phyloP scores from a whole-genome alignment of 2,329 filamentous ascomycete species.

The Arachnopeziza araneosa region DNA sequence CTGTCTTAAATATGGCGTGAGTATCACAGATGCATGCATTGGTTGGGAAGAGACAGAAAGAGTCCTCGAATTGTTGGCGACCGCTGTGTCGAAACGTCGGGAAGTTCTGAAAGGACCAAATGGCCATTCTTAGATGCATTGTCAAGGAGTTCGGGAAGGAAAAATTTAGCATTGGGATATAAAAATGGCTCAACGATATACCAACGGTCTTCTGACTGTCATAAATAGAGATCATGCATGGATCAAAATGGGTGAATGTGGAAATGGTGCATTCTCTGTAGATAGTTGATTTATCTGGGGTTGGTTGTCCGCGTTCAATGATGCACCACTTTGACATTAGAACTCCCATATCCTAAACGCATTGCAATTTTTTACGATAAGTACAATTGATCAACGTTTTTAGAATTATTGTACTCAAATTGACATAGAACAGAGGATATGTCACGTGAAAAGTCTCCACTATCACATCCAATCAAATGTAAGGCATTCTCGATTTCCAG shows the following conservation, averaged over 20 bases:
- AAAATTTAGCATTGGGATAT: neutral
- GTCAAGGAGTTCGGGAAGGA: neutral
- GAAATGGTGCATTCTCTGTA: neutral
- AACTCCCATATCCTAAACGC: too few species aligned
- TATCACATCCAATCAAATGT: constrained; percentile 9
- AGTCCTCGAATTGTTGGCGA: constrained; percentile 71
- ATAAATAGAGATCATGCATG: neutral
- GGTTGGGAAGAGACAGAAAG: constrained; percentile 83
- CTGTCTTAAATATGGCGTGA: constrained; percentile 87
- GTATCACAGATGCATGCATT: constrained; percentile 97
- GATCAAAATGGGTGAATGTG: too few species aligned
- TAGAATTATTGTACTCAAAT: neutral
- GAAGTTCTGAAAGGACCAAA: neutral
- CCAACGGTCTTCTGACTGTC: neutral
- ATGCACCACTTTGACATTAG: neutral
- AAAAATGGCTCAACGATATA: neutral
- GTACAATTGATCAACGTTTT: too few species aligned
- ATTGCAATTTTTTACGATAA: too few species aligned
- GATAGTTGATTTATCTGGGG: neutral
- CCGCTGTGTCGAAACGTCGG: constrained; percentile 56
- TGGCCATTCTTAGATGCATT: neutral
- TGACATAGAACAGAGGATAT: neutral
- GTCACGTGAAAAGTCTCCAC: neutral
- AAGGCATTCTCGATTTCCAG: constrained; percentile 5
- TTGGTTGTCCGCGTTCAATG: neutral